Evolutionary conservation across 176 grass and related monocot genomes (phyloP).

Genomic region (Alloteropsis semialata): DNA sequence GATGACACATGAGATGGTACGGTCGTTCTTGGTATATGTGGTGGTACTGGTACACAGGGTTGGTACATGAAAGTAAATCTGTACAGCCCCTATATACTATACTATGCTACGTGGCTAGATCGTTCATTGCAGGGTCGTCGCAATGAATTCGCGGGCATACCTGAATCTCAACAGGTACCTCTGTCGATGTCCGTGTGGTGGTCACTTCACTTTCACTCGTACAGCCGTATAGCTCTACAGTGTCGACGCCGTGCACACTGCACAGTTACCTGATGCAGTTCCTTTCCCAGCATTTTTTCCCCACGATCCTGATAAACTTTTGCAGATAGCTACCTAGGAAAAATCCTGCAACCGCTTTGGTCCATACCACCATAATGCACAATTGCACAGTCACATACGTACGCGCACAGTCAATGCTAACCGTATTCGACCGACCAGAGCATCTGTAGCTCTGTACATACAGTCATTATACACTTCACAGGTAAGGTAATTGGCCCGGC

Average conservation of each 20-base stretch:
- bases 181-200: not conserved
- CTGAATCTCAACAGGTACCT: not conserved
- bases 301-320: not conserved
- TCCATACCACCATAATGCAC: not conserved
- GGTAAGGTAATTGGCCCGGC: no score
- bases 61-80: not conserved
- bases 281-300: not conserved
- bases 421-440: not conserved
- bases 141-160: not conserved
- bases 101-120: no score
- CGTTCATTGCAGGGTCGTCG: not conserved
- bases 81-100: not conserved
- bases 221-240: not conserved
- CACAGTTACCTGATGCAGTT: not conserved
- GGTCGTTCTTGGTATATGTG: not conserved
- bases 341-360: not conserved
- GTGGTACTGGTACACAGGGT: not conserved
- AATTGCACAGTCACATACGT: not conserved
- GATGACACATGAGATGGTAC: not conserved
- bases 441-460: not conserved
- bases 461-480: not conserved
- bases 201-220: not conserved
- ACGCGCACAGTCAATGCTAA: not conserved
- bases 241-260: not conserved
- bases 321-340: not conserved